phyloP scores from a whole-genome alignment of 257 asterid genomes.

The Jasminum sambac region DNA sequence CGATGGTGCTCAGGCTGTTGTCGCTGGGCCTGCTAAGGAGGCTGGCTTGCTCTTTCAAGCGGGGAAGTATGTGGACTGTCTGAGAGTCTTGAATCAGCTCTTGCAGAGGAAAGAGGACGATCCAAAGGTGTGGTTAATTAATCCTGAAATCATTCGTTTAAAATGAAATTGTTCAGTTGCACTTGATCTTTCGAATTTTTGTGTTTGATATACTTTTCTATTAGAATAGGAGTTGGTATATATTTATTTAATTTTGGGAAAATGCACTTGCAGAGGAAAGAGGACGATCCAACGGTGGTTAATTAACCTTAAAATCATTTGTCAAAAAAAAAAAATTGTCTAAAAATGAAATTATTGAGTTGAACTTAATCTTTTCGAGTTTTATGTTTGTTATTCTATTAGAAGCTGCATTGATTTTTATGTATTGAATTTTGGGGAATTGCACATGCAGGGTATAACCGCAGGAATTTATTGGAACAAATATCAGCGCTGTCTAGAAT shows the following conservation, averaged over 20 bases:
- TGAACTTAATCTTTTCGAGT: background rate
- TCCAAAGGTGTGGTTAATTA: constrained; percentile 66
- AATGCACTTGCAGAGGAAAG: constrained; percentile 48
- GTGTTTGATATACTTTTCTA: background rate
- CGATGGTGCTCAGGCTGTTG: constrained; percentile 57
- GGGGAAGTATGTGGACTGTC: constrained; percentile 65
- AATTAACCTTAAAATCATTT: background rate
- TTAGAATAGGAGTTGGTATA: background rate
- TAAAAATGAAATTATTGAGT: background rate
- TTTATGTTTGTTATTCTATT: background rate
- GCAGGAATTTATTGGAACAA: background rate
- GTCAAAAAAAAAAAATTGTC: no score
- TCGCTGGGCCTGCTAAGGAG: constrained; percentile 79
- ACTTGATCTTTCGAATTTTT: background rate
- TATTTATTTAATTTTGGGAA: background rate
- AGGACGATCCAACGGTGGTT: constrained; percentile 76
- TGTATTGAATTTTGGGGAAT: background rate
- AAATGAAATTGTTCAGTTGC: background rate
- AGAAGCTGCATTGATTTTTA: background rate
- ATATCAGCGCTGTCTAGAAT: background rate
- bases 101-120: constrained; percentile 64
- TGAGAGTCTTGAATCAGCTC: constrained; percentile 60
- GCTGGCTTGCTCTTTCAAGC: constrained; percentile 75
- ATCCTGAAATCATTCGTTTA: background rate
- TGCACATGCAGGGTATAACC: background rate